Conservation (phyloP, 352 stramenopile species). For the Globisporangium lucens region DNA sequence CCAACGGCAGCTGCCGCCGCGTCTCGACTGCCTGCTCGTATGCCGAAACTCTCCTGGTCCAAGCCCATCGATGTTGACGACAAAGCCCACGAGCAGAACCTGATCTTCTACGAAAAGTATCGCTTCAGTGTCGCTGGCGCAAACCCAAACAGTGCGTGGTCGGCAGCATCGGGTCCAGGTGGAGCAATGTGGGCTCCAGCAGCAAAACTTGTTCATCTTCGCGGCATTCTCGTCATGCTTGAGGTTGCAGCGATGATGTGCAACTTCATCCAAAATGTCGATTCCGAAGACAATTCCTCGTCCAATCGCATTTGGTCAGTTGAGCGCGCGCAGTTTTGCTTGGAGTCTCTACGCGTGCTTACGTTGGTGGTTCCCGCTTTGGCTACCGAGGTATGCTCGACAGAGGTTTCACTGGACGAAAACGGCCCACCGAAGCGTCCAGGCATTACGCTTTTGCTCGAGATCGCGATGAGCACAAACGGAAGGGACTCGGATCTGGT, state of each 20-base stretch:
- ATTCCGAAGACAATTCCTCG: conserved; percentile 52
- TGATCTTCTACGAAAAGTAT: conserved; percentile 84
- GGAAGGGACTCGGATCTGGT: conserved; percentile 70
- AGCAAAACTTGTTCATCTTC: conserved; percentile 70
- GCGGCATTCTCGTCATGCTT: conserved; percentile 71
- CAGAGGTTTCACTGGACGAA: conserved; percentile 61
- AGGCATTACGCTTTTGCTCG: conserved; percentile 70
- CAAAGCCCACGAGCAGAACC: conserved; percentile 79
- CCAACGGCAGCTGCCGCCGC: conserved; percentile 50
- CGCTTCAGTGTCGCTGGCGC: conserved; percentile 59
- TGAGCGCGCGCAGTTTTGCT: conserved; percentile 76
- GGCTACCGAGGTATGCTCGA: conserved; percentile 72
- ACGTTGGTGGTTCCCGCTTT: conserved; percentile 72
- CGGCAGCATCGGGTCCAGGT: conserved; percentile 42
- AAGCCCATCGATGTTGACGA: conserved; percentile 84
- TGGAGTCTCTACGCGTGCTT: conserved; percentile 71
- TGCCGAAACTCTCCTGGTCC: conserved; percentile 68
- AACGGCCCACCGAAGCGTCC: conserved; percentile 30
- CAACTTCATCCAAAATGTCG: conserved; percentile 47
- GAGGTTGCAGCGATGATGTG: conserved; percentile 76
- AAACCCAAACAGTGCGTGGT: conserved; percentile 52
- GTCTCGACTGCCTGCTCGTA: conserved; percentile 57
- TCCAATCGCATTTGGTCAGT: conserved; percentile 67
- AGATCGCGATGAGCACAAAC: conserved; percentile 76
- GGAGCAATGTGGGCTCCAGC: conserved; percentile 70